These are phyloP conservation scores for Aspergillus chevalieri DNA, from an alignment of 2,329 filamentous ascomycete genomes.

Conservation along the genomic window DNA sequence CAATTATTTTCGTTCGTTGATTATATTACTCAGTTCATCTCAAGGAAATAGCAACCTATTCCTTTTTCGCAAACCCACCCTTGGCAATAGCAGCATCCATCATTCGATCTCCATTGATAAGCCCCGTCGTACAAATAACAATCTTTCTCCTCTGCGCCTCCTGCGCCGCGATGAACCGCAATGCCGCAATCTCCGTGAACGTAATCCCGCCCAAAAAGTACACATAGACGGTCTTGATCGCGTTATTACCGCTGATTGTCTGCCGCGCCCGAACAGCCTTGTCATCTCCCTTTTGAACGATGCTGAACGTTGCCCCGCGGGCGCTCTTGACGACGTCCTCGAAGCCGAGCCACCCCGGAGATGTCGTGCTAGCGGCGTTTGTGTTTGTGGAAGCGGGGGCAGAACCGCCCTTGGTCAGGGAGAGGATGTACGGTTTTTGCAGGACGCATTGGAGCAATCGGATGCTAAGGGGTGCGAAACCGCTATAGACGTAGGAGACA, in stretches of 20 bases:
- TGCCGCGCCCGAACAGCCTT: conserved; percentile 83
- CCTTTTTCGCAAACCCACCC: conserved; percentile 49
- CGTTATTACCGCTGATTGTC: conserved; percentile 67
- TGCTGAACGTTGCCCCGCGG: conserved; percentile 82
- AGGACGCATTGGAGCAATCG: conserved; percentile 87
- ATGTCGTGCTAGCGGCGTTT: conserved; percentile 51
- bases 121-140: conserved; percentile 85
- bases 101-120: conserved; percentile 83
- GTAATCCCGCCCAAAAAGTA: conserved; percentile 97
- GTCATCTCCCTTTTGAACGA: conserved; percentile 85
- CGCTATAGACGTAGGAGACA: conserved; percentile 95
- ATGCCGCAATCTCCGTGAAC: conserved; percentile 88
- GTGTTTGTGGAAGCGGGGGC: conserved; percentile 37
- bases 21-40: background rate
- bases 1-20: background rate
- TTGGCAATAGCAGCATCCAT: conserved; percentile 80
- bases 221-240: conserved; percentile 83
- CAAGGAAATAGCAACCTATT: conserved; percentile 7
- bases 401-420: conserved; percentile 60
- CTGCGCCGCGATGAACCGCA: conserved; percentile 82
- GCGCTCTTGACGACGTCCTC: conserved; percentile 87
- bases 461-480: conserved; percentile 88
- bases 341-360: conserved; percentile 86
- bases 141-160: conserved; percentile 76
- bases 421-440: conserved; percentile 78